These are phyloP conservation scores for Lithohypha guttulata DNA, from an alignment of 2,329 filamentous ascomycete genomes.

Conservation along the genomic window DNA sequence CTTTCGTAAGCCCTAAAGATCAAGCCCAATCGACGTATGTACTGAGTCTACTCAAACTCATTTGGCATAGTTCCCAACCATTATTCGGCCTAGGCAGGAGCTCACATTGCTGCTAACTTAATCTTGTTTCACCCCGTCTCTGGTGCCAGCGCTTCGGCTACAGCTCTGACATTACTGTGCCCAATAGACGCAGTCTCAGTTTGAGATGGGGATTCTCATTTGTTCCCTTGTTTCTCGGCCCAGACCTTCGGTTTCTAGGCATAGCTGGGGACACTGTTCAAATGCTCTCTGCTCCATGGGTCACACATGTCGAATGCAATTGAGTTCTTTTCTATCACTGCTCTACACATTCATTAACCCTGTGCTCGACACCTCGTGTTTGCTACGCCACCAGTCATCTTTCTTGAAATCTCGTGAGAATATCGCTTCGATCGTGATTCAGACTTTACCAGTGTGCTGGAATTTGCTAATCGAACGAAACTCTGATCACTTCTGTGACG, in stretches of 20 bases:
- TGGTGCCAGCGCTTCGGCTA: slow-evolving; percentile 6
- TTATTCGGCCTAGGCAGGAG: too few species aligned
- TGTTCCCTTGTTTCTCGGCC: background rate
- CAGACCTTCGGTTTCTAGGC: background rate
- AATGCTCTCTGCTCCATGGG: background rate
- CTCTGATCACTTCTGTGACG: too few species aligned
- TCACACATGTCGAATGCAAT: slow-evolving; percentile 3
- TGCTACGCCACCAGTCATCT: too few species aligned
- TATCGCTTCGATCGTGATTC: background rate
- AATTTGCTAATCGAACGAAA: too few species aligned
- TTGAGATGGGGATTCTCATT: background rate
- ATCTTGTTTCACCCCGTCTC: background rate
- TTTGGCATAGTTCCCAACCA: slow-evolving; percentile 8
- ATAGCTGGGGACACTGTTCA: background rate
- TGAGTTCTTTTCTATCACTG: slow-evolving; percentile 2
- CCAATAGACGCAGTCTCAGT: slow-evolving; percentile 7
- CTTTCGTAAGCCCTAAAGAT: too few species aligned
- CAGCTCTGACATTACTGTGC: background rate
- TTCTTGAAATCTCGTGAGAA: slow-evolving; percentile 4
- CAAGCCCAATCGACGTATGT: too few species aligned
- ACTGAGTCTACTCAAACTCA: too few species aligned
- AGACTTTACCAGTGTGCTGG: too few species aligned
- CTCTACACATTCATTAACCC: too few species aligned
- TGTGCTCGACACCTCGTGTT: too few species aligned
- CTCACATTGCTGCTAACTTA: too few species aligned